These are phyloP conservation scores for Plenodomus tracheiphilus DNA, from an alignment of 2,329 filamentous ascomycete genomes.

Conservation along the genomic window DNA sequence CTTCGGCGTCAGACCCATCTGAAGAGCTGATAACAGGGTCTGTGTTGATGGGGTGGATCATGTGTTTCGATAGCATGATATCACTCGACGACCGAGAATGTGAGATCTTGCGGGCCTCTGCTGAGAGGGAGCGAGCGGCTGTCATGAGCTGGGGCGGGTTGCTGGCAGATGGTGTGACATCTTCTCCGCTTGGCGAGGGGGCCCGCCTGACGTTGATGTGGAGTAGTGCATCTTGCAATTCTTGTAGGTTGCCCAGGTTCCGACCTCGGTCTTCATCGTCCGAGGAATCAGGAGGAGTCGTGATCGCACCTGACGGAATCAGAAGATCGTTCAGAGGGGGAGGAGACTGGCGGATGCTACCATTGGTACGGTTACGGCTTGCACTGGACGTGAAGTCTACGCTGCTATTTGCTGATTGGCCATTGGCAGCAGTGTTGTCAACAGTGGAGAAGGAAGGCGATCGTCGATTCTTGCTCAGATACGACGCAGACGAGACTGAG, in stretches of 20 bases:
- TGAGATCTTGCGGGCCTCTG: constrained; percentile 62
- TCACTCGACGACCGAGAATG: constrained; percentile 65
- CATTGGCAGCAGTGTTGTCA: constrained; percentile 37
- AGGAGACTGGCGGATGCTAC: constrained; percentile 78
- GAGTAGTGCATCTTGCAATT: constrained; percentile 81
- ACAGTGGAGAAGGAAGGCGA: constrained; percentile 54
- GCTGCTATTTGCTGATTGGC: constrained; percentile 25
- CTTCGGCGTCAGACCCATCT: constrained; percentile 59
- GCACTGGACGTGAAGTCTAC: constrained; percentile 25
- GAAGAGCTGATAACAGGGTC: constrained; percentile 50
- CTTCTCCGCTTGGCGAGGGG: constrained; percentile 57
- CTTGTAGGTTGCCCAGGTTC: constrained; percentile 55
- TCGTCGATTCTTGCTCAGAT: constrained; percentile 64
- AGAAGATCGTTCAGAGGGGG: constrained; percentile 75
- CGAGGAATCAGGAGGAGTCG: constrained; percentile 90
- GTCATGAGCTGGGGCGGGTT: constrained; percentile 23
- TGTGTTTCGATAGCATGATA: constrained; percentile 53
- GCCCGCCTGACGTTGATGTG: constrained; percentile 70
- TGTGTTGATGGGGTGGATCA: constrained; percentile 47
- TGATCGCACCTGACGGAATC: constrained; percentile 82
- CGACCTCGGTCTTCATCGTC: constrained; percentile 76
- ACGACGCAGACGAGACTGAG: constrained; percentile 62
- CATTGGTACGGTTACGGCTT: constrained; percentile 45
- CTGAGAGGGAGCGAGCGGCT: constrained; percentile 48
- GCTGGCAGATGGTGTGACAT: constrained; percentile 18